Base-by-base conservation (phyloP, 352 stramenopile species). In the Pythium sp. region DNA sequence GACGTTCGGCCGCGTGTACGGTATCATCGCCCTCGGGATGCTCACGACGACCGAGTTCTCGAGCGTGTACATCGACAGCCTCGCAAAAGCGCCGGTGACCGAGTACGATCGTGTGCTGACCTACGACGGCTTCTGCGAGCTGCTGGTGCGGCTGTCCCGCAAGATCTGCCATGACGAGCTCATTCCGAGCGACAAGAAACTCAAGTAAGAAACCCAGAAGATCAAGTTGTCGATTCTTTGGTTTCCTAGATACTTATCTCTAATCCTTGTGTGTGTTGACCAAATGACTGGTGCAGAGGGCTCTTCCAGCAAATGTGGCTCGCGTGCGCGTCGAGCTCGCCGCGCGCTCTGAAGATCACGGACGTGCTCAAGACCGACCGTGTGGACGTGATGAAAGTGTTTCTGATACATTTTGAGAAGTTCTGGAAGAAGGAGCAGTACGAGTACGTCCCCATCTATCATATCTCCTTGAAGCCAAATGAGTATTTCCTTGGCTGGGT, bases 271-370 rank as follows among this genome's bases (percentile, higher is more conserved):
- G 26, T 22, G 14, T 22, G 7, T 65, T 5, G 30, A 36, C 14
- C 54, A 6, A 28, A 47, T 22, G 9, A 15, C 22, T 58, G 7
- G 6, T 30, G 28, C 57, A 89, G 80, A 62, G 83, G 80, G 0
- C 73, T 94, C 18, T 90, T 94, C 63, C 86, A 94, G 72, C 69
- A 93, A 54, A 94, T 94, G 86, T 94, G 86, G 86, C 72, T 94
- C 41, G 77, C 80, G 28, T 87, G 80, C 18, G 72, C 82, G 24
- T 86, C 82, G 11, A 76, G 67, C 51, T 90, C 81, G 22, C 78
- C 73, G 24, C 79, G 75, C 5, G 68, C 73, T 30, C 68, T 91
- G 32, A 84, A 87, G 79, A 92, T 90, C 64, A 82, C 75, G 51
- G 81, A 89, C 54, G 72, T 90, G 6, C 81, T 90, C 68, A 93